Base-by-base conservation (phyloP, 2,329 filamentous ascomycete genomes). In the Cladophialophora exuberans region DNA sequence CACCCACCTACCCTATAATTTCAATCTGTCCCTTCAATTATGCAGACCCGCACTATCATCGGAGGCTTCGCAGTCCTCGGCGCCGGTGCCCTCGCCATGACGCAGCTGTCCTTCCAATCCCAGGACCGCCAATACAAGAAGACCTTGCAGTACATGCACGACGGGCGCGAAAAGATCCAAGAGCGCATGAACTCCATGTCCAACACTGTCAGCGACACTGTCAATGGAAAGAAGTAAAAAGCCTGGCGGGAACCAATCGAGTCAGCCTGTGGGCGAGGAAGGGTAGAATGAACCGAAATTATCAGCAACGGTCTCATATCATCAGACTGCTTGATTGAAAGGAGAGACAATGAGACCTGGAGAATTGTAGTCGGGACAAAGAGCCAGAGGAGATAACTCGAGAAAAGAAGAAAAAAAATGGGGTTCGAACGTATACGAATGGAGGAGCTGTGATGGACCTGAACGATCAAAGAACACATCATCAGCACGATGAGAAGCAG, bases 101-200 rank as follows among this genome's bases (percentile, higher is more conserved):
- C 60, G 18, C 58, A 61, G 22, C 50, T 64, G 56, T 61, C 60
- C 45, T 46, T 63, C 31, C 49, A 57, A 36, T 62, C 63, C 1
- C 58, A 62, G 43, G 60, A 65, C 43, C 63, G 63, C 13, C 60
- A 65, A 39, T 65, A 64, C 60, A 64, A 63, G 53, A 65, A 63
- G 48, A 62, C 63, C 1, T 48, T 65, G 15, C 47, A 58, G 44
- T 65, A 65, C 55, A 65, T 65, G 63, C 63, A 65, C 38, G 59
- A 65, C 22, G 63, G 57, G 7, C 42, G 62, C 35, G 63, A 65
- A 18, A 59, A 56, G 61, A 53, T 62, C 42, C 39, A 54, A 31
- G 52, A 60, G 41, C 58, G 54, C 51, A 60, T 63, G 52, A 59
- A 57, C 30, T 25, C 53, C 45, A 52, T 56, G 48, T 35, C 48